Evolutionary conservation across 108 stramenopile genomes (phyloP).

Genomic region (Cafeteria roenbergensis): DNA sequence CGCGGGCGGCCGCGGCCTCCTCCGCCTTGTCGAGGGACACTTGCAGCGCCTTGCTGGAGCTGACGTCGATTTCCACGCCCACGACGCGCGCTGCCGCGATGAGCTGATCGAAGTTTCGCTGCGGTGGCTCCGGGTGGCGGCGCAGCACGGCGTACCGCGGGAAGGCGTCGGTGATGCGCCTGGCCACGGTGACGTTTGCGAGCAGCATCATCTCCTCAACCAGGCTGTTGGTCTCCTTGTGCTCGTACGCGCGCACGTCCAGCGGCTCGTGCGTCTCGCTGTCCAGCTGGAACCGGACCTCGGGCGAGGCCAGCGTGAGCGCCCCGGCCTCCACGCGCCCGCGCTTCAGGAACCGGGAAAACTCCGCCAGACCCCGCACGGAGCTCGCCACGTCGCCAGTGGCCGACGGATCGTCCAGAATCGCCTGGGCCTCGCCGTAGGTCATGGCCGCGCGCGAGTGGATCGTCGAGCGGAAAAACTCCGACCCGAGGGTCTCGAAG

Average conservation of each 20-base stretch:
- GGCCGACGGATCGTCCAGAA: slow-evolving; percentile 65
- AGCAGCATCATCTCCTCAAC: slow-evolving; percentile 98
- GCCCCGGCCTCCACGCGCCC: slow-evolving; percentile 83
- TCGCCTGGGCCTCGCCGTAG: slow-evolving; percentile 85
- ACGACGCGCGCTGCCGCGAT: slow-evolving; percentile 66
- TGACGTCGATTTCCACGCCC: slow-evolving; percentile 65
- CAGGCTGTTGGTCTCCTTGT: slow-evolving; percentile 71
- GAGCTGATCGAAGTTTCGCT: slow-evolving; percentile 79
- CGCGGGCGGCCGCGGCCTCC: slow-evolving; percentile 21
- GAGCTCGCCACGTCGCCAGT: slow-evolving; percentile 25
- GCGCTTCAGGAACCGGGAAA: slow-evolving; percentile 13
- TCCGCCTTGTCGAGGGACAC: slow-evolving; percentile 77
- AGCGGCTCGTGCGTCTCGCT: slow-evolving; percentile 88
- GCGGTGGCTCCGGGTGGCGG: slow-evolving; percentile 83
- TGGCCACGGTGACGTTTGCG: slow-evolving; percentile 91
- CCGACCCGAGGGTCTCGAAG: not conserved
- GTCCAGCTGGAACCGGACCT: slow-evolving; percentile 89
- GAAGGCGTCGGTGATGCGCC: slow-evolving; percentile 71
- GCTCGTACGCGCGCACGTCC: slow-evolving; percentile 77
- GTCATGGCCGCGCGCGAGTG: slow-evolving; percentile 81
- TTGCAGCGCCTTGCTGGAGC: slow-evolving; percentile 73
- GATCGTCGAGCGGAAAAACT: slow-evolving; percentile 79
- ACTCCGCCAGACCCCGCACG: slow-evolving; percentile 1
- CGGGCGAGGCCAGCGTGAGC: slow-evolving; percentile 85
- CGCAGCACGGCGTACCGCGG: slow-evolving; percentile 79